phyloP scores from a whole-genome alignment of 2,329 filamentous ascomycete genomes.

The Ophiocordyceps australis region DNA sequence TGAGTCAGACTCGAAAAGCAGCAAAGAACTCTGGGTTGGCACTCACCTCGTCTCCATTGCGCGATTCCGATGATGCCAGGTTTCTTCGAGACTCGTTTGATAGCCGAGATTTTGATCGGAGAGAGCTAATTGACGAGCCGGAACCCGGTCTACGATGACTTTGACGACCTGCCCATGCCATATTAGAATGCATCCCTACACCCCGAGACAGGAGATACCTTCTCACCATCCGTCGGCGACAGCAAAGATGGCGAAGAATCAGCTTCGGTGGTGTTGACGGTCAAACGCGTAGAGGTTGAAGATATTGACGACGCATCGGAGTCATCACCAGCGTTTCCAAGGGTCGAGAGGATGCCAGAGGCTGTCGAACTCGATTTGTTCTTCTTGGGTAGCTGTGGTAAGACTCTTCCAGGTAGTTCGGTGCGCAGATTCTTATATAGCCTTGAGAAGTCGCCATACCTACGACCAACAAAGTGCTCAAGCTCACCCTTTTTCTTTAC shows the following conservation, averaged over 20 bases:
- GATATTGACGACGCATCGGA: constrained; percentile 69
- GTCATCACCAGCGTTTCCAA: constrained; percentile 40
- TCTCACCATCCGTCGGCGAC: constrained; percentile 7
- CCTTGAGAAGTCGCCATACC: constrained; percentile 75
- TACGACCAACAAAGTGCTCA: constrained; percentile 63
- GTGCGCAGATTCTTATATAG: constrained; percentile 64
- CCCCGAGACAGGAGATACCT: no score
- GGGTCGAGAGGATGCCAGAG: constrained; percentile 31
- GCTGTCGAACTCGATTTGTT: constrained; percentile 66
- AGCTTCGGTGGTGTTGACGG: constrained; percentile 12
- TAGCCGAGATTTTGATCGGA: no score
- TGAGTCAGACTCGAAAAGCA: no score
- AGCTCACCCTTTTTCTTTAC: constrained; percentile 61
- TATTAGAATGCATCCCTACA: no score
- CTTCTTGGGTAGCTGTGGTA: constrained; percentile 77
- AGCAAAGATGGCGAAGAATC: constrained; percentile 9
- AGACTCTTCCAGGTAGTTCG: constrained; percentile 78
- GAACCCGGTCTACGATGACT: constrained; percentile 7
- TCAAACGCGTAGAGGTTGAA: constrained; percentile 53
- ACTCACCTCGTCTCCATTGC: constrained; percentile 10
- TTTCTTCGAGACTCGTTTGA: no score
- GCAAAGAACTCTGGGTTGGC: no score
- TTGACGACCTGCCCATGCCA: constrained; percentile 2
- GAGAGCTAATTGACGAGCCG: constrained; percentile 12
- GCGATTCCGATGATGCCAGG: no score